Conservation (phyloP, 805 yeast species). For the Zygoascus bituminiphila region DNA sequence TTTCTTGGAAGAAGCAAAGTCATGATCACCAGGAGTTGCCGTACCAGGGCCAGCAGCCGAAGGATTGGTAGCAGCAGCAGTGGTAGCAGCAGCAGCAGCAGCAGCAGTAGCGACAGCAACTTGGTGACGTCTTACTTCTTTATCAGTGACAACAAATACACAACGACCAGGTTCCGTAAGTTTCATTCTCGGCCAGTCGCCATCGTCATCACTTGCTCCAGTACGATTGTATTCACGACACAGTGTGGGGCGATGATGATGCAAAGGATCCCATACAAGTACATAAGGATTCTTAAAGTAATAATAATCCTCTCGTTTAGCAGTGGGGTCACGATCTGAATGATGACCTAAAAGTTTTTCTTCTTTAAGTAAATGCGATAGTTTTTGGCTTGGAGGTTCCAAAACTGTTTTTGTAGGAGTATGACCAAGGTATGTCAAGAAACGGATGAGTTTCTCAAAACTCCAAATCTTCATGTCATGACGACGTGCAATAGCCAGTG, state of each 20-base stretch:
- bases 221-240: constrained; percentile 61
- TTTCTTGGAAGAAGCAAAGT: neutral
- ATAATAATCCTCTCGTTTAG: constrained; percentile 74
- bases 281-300: constrained; percentile 70
- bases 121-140: constrained; percentile 24
- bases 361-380: constrained; percentile 63
- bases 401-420: constrained; percentile 5
- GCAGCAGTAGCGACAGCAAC: constrained; percentile 11
- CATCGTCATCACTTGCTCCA: constrained; percentile 30
- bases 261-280: constrained; percentile 72
- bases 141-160: constrained; percentile 47
- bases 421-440: constrained; percentile 44
- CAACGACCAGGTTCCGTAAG: constrained; percentile 67
- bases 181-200: constrained; percentile 53
- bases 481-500: constrained; percentile 53
- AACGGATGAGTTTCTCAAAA: constrained; percentile 74
- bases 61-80: neutral
- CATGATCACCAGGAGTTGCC: neutral
- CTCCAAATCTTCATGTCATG: constrained; percentile 78
- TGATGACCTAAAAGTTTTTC: constrained; percentile 85
- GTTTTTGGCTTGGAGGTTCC: constrained; percentile 8
- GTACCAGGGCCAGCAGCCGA: constrained; percentile 2
- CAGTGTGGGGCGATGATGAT: constrained; percentile 71
- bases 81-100: neutral
- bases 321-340: constrained; percentile 78